Evolutionary conservation across 441 rosid genomes (phyloP).

Genomic region (Populus trichocarpa): DNA sequence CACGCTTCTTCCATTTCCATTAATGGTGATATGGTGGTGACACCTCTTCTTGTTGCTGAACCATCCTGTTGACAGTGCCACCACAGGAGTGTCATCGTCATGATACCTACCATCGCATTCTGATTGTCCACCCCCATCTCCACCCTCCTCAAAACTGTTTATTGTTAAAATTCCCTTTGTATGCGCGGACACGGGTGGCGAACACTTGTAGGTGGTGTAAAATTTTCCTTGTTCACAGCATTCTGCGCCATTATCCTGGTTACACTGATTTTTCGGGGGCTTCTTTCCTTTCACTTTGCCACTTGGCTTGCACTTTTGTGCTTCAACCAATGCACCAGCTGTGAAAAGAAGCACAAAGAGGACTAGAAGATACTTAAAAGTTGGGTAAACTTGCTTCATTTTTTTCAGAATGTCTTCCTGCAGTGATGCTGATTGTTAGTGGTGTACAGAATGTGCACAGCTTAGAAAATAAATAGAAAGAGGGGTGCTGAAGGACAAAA

Average conservation of each 20-base stretch:
- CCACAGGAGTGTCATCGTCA: slow-evolving; percentile 9
- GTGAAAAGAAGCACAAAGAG: not conserved
- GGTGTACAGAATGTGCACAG: not conserved
- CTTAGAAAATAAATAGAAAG: slow-evolving; percentile 1
- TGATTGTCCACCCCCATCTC: slow-evolving; percentile 14
- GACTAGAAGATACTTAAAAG: not conserved
- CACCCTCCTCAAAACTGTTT: slow-evolving; percentile 7
- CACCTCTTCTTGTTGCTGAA: slow-evolving; percentile 10
- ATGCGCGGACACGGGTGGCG: not conserved
- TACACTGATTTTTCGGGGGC: not conserved
- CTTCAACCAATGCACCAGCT: not conserved
- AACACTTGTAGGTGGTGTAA: slow-evolving; percentile 10
- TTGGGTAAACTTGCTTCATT: slow-evolving; percentile 1
- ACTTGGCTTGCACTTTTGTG: slow-evolving; percentile 5
- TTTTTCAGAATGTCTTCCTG: not conserved
- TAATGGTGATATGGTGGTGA: not conserved
- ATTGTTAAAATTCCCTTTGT: not conserved
- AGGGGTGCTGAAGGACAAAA: not conserved
- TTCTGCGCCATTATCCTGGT: not conserved
- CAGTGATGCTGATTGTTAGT: not conserved
- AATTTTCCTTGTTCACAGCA: slow-evolving; percentile 3
- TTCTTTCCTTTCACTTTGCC: slow-evolving; percentile 5
- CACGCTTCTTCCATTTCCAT: slow-evolving; percentile 14
- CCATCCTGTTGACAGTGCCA: slow-evolving; percentile 20
- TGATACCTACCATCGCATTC: slow-evolving; percentile 14